Evolutionary conservation across 1,284 basidiomycete genomes (phyloP).

Genomic region (Ceratobasidium sp.): DNA sequence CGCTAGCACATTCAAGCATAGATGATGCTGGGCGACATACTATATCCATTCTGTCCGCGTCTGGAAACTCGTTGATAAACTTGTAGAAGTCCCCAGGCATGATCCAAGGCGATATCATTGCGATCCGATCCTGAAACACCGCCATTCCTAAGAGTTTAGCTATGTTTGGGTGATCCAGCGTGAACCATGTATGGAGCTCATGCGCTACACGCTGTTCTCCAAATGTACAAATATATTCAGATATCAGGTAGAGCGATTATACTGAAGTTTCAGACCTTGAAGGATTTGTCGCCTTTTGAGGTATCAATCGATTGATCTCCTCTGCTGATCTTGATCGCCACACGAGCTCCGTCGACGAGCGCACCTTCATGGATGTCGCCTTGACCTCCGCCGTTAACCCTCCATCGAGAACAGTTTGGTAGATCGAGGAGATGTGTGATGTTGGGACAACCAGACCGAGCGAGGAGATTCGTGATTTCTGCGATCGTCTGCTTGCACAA

Average conservation of each 20-base stretch:
- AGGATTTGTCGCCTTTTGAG: not conserved
- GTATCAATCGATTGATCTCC: not conserved
- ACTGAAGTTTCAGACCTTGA: not conserved
- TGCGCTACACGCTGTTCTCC: not conserved
- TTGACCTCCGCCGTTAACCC: not conserved
- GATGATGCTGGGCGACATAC: not conserved
- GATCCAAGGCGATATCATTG: constrained; percentile 3
- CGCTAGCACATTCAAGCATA: not conserved
- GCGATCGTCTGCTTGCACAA: not conserved
- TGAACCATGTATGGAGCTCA: constrained; percentile 4
- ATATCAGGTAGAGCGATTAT: no score
- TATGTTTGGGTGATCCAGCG: not conserved
- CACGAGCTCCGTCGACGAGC: not conserved
- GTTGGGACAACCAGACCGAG: not conserved
- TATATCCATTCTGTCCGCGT: not conserved
- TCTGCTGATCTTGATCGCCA: not conserved
- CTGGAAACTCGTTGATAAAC: not conserved
- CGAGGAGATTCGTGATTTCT: not conserved
- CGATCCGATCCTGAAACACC: not conserved
- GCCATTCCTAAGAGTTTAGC: not conserved
- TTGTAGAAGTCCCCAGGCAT: not conserved
- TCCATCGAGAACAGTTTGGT: not conserved
- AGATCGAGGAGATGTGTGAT: not conserved
- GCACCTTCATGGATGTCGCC: not conserved
- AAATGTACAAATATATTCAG: not conserved